phyloP scores from a whole-genome alignment of 148 eudicot genomes.

The Euryodendron excelsum region DNA sequence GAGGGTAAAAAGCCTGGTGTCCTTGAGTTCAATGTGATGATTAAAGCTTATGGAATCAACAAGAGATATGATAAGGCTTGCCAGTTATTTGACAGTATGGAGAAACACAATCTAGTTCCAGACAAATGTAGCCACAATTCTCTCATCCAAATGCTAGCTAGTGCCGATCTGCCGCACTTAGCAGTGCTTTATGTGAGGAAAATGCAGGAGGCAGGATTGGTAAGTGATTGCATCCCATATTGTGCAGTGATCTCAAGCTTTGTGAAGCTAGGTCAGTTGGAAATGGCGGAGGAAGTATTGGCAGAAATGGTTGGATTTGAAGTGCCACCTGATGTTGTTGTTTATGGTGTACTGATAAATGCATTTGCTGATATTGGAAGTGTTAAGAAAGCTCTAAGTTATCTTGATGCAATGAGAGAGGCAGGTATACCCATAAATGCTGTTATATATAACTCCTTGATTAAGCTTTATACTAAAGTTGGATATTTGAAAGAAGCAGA shows the following conservation, averaged over 20 bases:
- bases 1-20: conserved; percentile 49
- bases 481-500: conserved; percentile 82
- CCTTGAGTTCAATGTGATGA: conserved; percentile 85
- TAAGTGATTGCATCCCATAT: conserved; percentile 68
- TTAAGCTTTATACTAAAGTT: conserved; percentile 78
- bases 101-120: conserved; percentile 50
- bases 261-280: conserved; percentile 57
- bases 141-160: conserved; percentile 69
- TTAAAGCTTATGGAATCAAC: conserved; percentile 83
- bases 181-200: conserved; percentile 61
- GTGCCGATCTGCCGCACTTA: conserved; percentile 70
- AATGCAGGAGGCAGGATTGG: conserved; percentile 67
- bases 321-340: conserved; percentile 74
- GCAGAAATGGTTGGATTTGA: conserved; percentile 56
- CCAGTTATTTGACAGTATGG: conserved; percentile 67
- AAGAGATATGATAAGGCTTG: conserved; percentile 70
- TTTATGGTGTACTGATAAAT: conserved; percentile 70
- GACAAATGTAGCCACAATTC: conserved; percentile 81
- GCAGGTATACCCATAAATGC: conserved; percentile 55
- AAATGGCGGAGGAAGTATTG: conserved; percentile 53
- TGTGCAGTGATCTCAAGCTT: conserved; percentile 84
- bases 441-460: conserved; percentile 64
- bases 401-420: conserved; percentile 48
- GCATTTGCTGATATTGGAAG: conserved; percentile 79
- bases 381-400: conserved; percentile 49